Percentiles rank a stretch among this genome's conserved stretches.
Evolutionary conservation across 805 yeast species (phyloP).

Genomic region (Metschnikowia shivogae): DNA sequence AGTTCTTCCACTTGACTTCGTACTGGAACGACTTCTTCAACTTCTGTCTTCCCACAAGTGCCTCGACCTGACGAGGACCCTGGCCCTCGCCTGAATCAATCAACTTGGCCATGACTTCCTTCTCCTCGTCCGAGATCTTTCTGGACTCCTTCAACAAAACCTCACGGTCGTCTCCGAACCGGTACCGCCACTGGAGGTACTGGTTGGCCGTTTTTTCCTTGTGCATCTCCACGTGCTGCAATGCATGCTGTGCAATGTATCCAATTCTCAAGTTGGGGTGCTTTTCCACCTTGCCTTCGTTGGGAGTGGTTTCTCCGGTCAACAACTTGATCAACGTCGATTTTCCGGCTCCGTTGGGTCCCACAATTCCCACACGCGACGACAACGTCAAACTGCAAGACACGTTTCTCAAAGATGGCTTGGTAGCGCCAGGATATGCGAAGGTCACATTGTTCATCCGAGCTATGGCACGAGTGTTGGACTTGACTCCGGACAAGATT

Average conservation of each 20-base stretch:
- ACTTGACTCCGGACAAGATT: slow-evolving; percentile 92
- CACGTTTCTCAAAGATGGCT: slow-evolving; percentile 74
- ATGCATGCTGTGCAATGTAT: slow-evolving; percentile 97
- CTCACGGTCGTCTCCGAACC: slow-evolving; percentile 97
- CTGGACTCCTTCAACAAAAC: slow-evolving; percentile 87
- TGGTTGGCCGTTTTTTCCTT: slow-evolving; percentile 97
- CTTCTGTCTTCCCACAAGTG: slow-evolving; percentile 95
- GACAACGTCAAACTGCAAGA: slow-evolving; percentile 90
- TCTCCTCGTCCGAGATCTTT: slow-evolving; percentile 72
- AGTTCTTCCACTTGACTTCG: slow-evolving; percentile 89
- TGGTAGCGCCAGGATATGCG: slow-evolving; percentile 82
- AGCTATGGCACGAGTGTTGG: slow-evolving; percentile 91
- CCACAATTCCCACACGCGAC: slow-evolving; percentile 95
- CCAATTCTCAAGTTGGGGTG: slow-evolving; percentile 98
- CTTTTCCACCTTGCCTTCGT: slow-evolving; percentile 87
- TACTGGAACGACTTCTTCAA: slow-evolving; percentile 95
- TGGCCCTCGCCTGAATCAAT: slow-evolving; percentile 82
- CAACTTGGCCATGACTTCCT: slow-evolving; percentile 69
- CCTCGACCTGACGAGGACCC: slow-evolving; percentile 86
- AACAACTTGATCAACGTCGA: slow-evolving; percentile 90
- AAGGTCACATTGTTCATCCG: slow-evolving; percentile 82
- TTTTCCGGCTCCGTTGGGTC: slow-evolving; percentile 99
- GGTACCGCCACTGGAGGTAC: slow-evolving; percentile 96
- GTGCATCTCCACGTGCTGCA: slow-evolving; percentile 95
- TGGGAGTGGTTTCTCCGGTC: slow-evolving; percentile 88